Evolutionary conservation across 306 rosid genomes (phyloP), one percentile per base, ranked within the genome.

Genomic region (Glycine soja): DNA sequence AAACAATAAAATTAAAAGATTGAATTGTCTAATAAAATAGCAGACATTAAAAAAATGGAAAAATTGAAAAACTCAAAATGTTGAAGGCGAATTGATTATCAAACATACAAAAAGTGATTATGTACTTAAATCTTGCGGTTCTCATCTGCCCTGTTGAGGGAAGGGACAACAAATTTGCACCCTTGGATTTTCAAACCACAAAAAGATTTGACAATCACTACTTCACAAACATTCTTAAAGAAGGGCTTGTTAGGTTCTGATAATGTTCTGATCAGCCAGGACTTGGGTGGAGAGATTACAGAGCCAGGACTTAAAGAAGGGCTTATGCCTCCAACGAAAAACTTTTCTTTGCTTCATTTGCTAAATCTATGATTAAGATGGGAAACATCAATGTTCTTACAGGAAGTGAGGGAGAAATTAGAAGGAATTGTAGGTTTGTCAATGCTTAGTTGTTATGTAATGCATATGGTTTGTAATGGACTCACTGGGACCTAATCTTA

Each of bases 361-460:
- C 85, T 4, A 85, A 82, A 7, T 95, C 99, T 7, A 82, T 95
- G 63, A 67, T 93, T 65, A 95, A 91, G 86, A 95, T 95, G 99
- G 97, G 97, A 19, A 93, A 82, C 57, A 95, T 95, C 75, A 88
- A 91, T 74, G 92, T 89, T 6, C 88, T 95, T 16, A 89, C 94
- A 0, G 93, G 88, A 46, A 42, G 77, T 51, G 85, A 87, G 51
- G 97, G 99, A 62, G 92, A 91, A 82, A 77, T 93, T 38, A 86
- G 99, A 72, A 89, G 80, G 77, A 82, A 87, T 66, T 95, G 99
- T 76, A 90, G 97, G 85, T 83, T 91, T 88, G 85, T 86, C 51
- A 93, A 89, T 30, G 14, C 79, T 15, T 85, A 86, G 43, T 11
- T 64, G 68, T 11, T 56, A 51, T 56, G 13, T 4, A 13, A 1